Conservation (phyloP, 1,284 basidiomycete genomes). For the Xerocomus subilludens region DNA sequence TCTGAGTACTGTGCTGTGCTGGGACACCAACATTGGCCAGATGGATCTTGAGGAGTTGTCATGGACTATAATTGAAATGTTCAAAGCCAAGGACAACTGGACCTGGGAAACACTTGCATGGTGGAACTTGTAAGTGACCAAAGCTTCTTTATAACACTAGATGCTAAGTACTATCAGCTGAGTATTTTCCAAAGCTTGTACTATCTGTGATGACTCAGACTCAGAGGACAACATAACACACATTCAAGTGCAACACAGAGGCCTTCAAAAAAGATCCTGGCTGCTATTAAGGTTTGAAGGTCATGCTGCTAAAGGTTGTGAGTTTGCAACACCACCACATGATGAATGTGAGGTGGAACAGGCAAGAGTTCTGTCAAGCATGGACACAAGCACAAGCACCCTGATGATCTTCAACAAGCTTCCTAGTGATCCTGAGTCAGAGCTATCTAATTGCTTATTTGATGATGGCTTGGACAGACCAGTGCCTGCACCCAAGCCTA, state of each 20-base stretch:
- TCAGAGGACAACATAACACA: conserved; percentile 8
- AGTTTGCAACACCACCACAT: conserved; percentile 1
- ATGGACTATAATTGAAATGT: background rate
- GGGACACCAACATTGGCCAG: background rate
- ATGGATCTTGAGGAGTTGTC: background rate
- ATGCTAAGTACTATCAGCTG: background rate
- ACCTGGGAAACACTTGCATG: background rate
- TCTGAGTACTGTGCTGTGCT: background rate
- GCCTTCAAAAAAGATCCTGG: background rate
- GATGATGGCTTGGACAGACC: too few species aligned
- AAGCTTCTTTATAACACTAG: background rate
- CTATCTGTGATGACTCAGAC: background rate
- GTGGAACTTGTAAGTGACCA: conserved; percentile 7
- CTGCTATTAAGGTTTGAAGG: background rate
- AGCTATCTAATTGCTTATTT: too few species aligned
- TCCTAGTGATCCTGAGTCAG: too few species aligned
- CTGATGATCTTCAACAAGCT: too few species aligned
- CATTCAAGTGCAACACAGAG: background rate
- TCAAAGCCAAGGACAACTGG: background rate
- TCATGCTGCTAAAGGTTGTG: background rate
- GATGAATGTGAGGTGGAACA: background rate
- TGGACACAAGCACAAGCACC: too few species aligned
- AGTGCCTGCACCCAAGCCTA: too few species aligned
- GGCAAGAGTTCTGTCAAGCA: too few species aligned
- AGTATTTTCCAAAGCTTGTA: background rate